Base-by-base conservation (phyloP, 441 rosid genomes). In the Jatropha podagrica region DNA sequence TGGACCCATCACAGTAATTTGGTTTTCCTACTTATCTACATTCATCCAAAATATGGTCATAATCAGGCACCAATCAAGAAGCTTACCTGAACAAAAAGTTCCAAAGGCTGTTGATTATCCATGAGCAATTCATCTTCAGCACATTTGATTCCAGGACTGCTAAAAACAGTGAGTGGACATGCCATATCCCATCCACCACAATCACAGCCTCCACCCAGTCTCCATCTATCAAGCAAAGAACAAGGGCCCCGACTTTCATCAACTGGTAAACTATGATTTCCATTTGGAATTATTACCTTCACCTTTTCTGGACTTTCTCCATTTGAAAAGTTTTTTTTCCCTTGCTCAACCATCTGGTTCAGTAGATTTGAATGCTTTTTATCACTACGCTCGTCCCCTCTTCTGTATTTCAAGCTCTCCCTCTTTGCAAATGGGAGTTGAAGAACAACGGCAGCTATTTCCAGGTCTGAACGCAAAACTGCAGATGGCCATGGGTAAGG, bases 111-210 rank as follows among this genome's bases (percentile, higher is more conserved):
- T 68, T 84, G 89, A 71, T 79, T 80, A 71, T 85, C 85, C 48
- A 88, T 71, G 18, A 88, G 86, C 18, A 84, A 88, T 81, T 83
- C 87, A 80, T 87, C 88, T 74, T 85, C 85, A 13, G 78, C 81
- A 79, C 80, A 81, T 48, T 64, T 82, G 75, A 80, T 82, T 71
- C 74, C 71, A 14, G 96, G 85, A 82, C 86, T 88, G 71, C 90
- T 88, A 15, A 96, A 64, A 74, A 92, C 89, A 44, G 85, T 76
- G 54, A 96, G 96, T 55, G 98, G 94, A 74, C 99, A 96, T 44
- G 85, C 95, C 98, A 94, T 94, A 79, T 96, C 99, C 99, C 99
- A 96, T 79, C 98, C 99, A 77, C 99, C 97, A 71, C 99, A 96
- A 74, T 96, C 98, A 78, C 99, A 96, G 61, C 96, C 90, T 76